Base-by-base conservation (phyloP, 768 basidiomycete species). In the Pulveroboletus sp. region DNA sequence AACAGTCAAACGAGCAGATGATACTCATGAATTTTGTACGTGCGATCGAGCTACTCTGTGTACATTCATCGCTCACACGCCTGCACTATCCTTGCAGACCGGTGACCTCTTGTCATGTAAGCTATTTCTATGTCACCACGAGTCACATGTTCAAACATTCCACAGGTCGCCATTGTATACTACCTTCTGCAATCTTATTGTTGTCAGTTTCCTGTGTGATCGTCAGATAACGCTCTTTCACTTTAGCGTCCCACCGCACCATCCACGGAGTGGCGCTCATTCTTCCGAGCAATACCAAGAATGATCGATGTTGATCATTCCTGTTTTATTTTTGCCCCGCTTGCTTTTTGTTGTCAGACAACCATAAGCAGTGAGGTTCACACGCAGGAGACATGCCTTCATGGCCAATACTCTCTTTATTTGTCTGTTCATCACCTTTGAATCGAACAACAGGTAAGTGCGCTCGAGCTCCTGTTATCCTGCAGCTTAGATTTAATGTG, bases 1-100 rank as follows among this genome's bases (percentile, higher is more conserved):
- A 87, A 90, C 86, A 29, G 92, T 98, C 82, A 98, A 97, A 77
- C 81, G 90, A 60, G 81, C 82, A 35, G 92, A 98, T 74, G 95
- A 98, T 63, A 97, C 93, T 24, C 89, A 90, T 71, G 95, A 97
- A 55, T 99, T 99, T 69, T 99, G 94, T 85, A 61, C 64, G 83
- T 87, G 34, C 35, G 39, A 19, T 23, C 34, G n/a, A 36, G 20
- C 25, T 33, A 21, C 39, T 24, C 39, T 42, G 20, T 45, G 13
- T 17, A 35, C 12, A 32, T 47, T 3, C 2, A 37, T 53, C n/a
- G 17, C 52, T 55, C 20, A 64, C 38, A n/a, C 27, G 32, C 14
- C 6, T 24, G 6, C 13, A 16, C 19, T 17, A 34, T 36, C 12
- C 24, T 20, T 62, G 10, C 58, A 78, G 75, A 77, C 50, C 76